Evolutionary conservation across 129 eudicot species (phyloP).

Genomic region (Solidago caesia): DNA sequence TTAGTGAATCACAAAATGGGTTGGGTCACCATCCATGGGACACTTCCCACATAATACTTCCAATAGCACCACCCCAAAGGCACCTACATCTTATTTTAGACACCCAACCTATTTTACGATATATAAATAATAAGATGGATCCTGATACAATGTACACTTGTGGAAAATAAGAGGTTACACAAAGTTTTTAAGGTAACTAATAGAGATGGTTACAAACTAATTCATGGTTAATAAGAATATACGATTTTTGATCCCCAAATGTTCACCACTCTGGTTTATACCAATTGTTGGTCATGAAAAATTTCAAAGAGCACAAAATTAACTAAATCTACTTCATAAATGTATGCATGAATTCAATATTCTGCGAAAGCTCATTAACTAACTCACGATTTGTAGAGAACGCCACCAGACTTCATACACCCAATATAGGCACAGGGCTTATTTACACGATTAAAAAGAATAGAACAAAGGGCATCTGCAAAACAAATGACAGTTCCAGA

Average conservation of each 20-base stretch:
- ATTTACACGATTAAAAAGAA: conserved; percentile 63
- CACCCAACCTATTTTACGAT: too few species aligned
- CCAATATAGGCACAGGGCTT: conserved; percentile 81
- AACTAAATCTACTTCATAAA: background rate
- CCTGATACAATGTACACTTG: too few species aligned
- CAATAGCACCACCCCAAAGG: too few species aligned
- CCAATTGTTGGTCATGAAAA: conserved; percentile 67
- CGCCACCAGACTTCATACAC: conserved; percentile 94
- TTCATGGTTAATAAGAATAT: conserved; percentile 36
- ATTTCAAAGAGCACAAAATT: conserved; percentile 4
- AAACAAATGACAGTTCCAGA: conserved; percentile 12
- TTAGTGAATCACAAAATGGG: too few species aligned
- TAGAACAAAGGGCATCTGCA: conserved; percentile 72
- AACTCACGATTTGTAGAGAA: conserved; percentile 78
- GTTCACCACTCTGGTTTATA: conserved; percentile 99
- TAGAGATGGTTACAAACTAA: too few species aligned
- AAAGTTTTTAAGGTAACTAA: too few species aligned
- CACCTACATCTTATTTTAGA: too few species aligned
- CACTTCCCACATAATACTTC: too few species aligned
- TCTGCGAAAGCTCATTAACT: background rate
- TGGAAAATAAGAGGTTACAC: too few species aligned
- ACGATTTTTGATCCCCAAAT: conserved; percentile 89
- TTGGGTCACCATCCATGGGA: too few species aligned
- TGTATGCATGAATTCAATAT: background rate
- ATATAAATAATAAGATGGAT: too few species aligned